A percentile compares a stretch with the other conserved stretches of the same genome.
Conservation (phyloP, 805 yeast genomes). For the Ogataea glucozyma region DNA sequence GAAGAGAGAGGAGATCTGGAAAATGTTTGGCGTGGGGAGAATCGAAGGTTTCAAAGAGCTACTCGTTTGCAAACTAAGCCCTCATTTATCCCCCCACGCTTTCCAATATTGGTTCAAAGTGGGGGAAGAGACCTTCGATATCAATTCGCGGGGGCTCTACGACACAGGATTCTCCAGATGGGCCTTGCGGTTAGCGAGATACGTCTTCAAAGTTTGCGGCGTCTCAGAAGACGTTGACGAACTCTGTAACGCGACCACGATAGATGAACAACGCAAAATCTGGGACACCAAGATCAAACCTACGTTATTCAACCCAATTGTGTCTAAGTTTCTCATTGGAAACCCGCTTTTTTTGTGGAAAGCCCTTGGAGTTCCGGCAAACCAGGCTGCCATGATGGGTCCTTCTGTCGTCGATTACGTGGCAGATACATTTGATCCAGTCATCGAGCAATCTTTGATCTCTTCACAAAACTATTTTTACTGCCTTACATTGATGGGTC, state of each 20-base stretch:
- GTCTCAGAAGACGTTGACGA: constrained; percentile 50
- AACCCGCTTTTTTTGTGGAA: constrained; percentile 87
- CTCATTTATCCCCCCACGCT: constrained; percentile 76
- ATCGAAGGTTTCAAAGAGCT: constrained; percentile 53
- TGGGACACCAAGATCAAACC: constrained; percentile 70
- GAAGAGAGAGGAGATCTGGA: constrained; percentile 64
- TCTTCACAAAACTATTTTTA: constrained; percentile 78
- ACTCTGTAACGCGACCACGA: constrained; percentile 55
- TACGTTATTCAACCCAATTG: constrained; percentile 66
- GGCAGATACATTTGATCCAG: constrained; percentile 76
- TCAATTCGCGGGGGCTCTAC: constrained; percentile 61
- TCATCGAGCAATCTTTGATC: constrained; percentile 61
- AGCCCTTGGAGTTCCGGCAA: constrained; percentile 85
- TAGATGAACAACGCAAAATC: constrained; percentile 61
- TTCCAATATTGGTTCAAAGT: constrained; percentile 76
- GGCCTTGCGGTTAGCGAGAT: constrained; percentile 72
- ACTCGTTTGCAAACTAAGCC: constrained; percentile 56
- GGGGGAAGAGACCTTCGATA: constrained; percentile 58
- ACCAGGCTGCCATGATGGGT: constrained; percentile 82
- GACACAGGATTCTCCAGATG: constrained; percentile 86
- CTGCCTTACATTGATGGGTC: constrained; percentile 64
- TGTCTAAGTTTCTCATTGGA: constrained; percentile 68
- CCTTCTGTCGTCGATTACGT: constrained; percentile 69
- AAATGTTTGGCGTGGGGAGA: constrained; percentile 74
- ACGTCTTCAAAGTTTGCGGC: constrained; percentile 59